Percentiles rank a stretch among this genome's conserved stretches.
Evolutionary conservation across 169 alveolate genomes (phyloP).

Genomic region (Plasmodium inui): DNA sequence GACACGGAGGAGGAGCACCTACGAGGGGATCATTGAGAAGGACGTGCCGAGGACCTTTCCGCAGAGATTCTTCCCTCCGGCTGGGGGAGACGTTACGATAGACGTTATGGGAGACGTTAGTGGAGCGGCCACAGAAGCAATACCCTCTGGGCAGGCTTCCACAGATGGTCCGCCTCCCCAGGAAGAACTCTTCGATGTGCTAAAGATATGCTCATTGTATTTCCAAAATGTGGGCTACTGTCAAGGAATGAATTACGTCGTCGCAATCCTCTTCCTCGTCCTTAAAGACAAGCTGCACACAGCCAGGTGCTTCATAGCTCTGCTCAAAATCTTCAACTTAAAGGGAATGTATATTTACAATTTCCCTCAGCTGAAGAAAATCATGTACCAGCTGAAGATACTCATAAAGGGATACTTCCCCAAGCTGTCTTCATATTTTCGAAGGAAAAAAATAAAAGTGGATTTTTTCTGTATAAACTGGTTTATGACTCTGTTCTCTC

Average conservation of each 20-base stretch:
- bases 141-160: background rate
- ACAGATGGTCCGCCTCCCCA: background rate
- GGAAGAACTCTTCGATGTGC: constrained; percentile 29
- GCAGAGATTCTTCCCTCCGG: background rate
- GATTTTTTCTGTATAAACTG: constrained; percentile 55
- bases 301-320: constrained; percentile 39
- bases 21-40: constrained; percentile 41
- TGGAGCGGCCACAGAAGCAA: background rate
- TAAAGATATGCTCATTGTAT: constrained; percentile 45
- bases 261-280: constrained; percentile 44
- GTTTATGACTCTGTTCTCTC: constrained; percentile 62
- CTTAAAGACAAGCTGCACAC: constrained; percentile 37
- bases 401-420: constrained; percentile 41
- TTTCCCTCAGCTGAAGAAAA: constrained; percentile 54
- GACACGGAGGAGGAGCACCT: constrained; percentile 4
- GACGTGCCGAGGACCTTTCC: constrained; percentile 54
- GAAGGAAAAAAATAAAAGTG: constrained; percentile 51
- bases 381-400: constrained; percentile 35
- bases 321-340: constrained; percentile 31
- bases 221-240: constrained; percentile 46
- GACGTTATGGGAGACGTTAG: too few relatives aligned
- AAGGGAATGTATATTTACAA: constrained; percentile 40
- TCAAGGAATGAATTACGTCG: constrained; percentile 72
- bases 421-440: constrained; percentile 10
- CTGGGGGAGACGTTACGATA: too few relatives aligned